Conservation (phyloP, 139 green algal species). For the Chlamydomonas sp. region DNA sequence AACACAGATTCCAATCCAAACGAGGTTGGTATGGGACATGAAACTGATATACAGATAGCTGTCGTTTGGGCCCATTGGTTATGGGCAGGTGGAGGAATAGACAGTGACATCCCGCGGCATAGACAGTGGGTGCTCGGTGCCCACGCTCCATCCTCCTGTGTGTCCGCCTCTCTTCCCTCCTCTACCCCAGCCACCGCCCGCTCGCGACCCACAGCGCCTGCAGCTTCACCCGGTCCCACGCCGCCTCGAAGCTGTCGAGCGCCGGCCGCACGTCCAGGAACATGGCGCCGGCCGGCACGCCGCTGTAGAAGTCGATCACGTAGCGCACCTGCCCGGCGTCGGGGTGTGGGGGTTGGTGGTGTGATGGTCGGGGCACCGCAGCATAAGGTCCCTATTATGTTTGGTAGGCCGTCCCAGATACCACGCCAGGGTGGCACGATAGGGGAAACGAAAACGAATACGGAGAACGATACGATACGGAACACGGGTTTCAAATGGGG, state of each 20-base stretch:
- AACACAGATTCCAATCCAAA: no score
- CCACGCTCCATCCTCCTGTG: no score
- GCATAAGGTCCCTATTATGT: background rate
- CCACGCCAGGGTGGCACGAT: constrained; percentile 51
- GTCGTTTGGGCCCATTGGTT: no score
- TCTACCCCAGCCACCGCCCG: constrained; percentile 21
- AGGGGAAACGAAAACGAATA: no score
- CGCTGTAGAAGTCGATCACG: constrained; percentile 96
- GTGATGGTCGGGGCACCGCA: background rate
- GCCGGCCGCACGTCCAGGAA: constrained; percentile 86
- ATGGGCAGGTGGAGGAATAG: no score
- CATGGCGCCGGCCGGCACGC: constrained; percentile 66
- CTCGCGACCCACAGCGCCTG: constrained; percentile 22
- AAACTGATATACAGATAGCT: no score
- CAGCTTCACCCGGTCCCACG: constrained; percentile 60
- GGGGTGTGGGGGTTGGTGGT: background rate
- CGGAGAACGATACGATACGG: no score
- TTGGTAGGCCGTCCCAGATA: background rate
- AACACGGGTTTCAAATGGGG: no score
- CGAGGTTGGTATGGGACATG: no score
- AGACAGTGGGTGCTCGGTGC: no score
- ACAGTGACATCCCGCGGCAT: no score
- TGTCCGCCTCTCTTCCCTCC: no score
- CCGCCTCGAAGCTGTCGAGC: constrained; percentile 58
- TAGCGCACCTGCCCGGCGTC: constrained; percentile 72